Base-by-base conservation (phyloP, 2,329 filamentous ascomycete genomes). In the Cordyceps pruinosa region DNA sequence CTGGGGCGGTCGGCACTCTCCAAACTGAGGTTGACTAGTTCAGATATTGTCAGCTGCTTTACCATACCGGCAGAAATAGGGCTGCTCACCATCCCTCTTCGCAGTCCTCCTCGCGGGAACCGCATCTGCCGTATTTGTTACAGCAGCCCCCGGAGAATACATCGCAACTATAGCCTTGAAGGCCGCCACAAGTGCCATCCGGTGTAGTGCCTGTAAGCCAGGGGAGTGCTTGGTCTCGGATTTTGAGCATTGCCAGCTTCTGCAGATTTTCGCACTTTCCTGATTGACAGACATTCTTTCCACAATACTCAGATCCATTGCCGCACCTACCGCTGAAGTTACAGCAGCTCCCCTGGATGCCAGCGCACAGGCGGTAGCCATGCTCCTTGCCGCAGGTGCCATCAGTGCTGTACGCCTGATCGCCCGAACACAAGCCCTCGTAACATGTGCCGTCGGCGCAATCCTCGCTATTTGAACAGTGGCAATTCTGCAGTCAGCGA, bases 371-470 rank as follows among this genome's bases (percentile, higher is more conserved):
- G 5, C 59, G 64, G 44, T 61, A 59, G 25, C 66, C 65, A 58
- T 71, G 51, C 1, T 61, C 15, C 2, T 57, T 55, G 42, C 70
- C 70, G 59, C 69, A 73, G 3, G 55, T 66, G n/a, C 71, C 71
- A 58, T 72, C 66, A 2, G 63, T 68, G 39, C 63, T 67, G 39
- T 64, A 72, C 15, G 63, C 51, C 7, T 13, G 13, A 49, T 65
- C 63, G 10, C 69, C 69, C 1, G 5, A 5, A 55, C 69, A 72
- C 15, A 45, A 55, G 41, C 69, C 70, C 37, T 66, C 64, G 58
- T 67, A 70, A 60, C 68, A 72, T 23, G 62, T 71, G 15, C 68
- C 67, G 9, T 49, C 51, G n/a, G 60, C 60, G 56, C 68, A 72
- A 58, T 70, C 68, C 12, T 58, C 64, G 32, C 68, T 68, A 37